Base-by-base conservation (phyloP, 2,329 filamentous ascomycete species). In the Neonectria coccinea region DNA sequence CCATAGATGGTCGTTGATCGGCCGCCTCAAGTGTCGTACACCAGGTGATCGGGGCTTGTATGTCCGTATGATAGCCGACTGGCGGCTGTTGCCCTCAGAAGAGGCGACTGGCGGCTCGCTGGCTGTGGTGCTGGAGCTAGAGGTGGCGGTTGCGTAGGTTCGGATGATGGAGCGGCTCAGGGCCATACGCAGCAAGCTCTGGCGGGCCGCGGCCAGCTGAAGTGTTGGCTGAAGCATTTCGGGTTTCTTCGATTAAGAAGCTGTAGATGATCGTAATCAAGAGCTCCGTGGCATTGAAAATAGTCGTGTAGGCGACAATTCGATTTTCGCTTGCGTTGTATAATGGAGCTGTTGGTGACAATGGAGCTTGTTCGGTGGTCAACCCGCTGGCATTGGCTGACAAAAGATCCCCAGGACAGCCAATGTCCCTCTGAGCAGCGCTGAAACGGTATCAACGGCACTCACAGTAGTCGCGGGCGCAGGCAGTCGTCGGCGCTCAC, bases 1-100 rank as follows among this genome's bases (percentile, higher is more conserved):
- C 93, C 93, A 98, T 50, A 99, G 83, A 79, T 99, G 96, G 75
- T 97, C 94, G 80, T 98, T 98, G 80, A 97, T 91, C 14, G 96
- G 94, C 47, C 96, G 89, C 79, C 91, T 92, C 70, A 99, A 84
- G 87, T 99, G 96, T 75, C 96, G 90, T 64, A 97, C 80, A 86
- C 96, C 96, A 12, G 95, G 95, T 1, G 96, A 97, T 73, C 93
- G 90, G 39, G 96, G 96, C 79, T 92, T 98, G 80, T 97, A 99
- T 58, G 92, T 96, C 73, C 93, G 90, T 79, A 98, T 78, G 48
- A 85, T 81, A 16, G 82, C 79, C 16, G 82, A 77, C 44, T 82
- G 75, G 10, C 70, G 69, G 18, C 68, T 71, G 5, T 69, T 67
- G 18, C 68, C 72, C 44, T 76, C 74, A 20, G 62, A 54, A n/a